Base-by-base conservation (phyloP, 192 early-diverging fungal species). In the Coemansia sp. region DNA sequence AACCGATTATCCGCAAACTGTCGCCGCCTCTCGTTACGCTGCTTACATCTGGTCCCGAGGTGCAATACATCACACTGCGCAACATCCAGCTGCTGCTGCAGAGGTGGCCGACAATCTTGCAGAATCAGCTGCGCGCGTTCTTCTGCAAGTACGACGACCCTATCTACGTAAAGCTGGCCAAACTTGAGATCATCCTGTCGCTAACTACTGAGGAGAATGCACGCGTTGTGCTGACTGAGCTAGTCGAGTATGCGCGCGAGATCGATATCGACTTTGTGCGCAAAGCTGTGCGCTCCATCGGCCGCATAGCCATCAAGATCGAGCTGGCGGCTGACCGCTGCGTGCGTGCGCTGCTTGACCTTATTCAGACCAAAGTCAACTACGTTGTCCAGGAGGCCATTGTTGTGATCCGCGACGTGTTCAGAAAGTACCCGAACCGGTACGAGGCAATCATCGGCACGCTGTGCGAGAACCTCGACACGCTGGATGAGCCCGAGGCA, bases 111-210 rank as follows among this genome's bases (percentile, higher is more conserved):
- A 92, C 93, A 10, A 85, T 97, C 23, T 83, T 99, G 53, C 89
- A 89, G 56, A 91, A 92, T 62, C 95, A 99, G 75, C 88, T 97
- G 72, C 94, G 95, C 61, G 93, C 94, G n/a, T 99, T 99, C 78
- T 99, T 97, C 72, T 97, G 95, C 88, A 98, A 99, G 75, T 98
- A 97, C 84, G 94, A 96, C 75, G 97, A 99, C 75, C 95, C 97
- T 10, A 95, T 96, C 68, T 98, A 97, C 77, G 95, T 99, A 59
- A 99, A 99, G 70, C 83, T 98, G 70, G 92, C 94, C 35, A 99
- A 99, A 78, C 88, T 99, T 12, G 96, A 97, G 66, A 93, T 97
- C 56, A 93, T 99, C 68, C 88, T 95, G 70, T 86, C 92, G 64
- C 82, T 99, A 39, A 90, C 91, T 4, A 90, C 85, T 61, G 86